Conservation (phyloP, 345 rosid species). For the Microthlaspi erraticum region DNA sequence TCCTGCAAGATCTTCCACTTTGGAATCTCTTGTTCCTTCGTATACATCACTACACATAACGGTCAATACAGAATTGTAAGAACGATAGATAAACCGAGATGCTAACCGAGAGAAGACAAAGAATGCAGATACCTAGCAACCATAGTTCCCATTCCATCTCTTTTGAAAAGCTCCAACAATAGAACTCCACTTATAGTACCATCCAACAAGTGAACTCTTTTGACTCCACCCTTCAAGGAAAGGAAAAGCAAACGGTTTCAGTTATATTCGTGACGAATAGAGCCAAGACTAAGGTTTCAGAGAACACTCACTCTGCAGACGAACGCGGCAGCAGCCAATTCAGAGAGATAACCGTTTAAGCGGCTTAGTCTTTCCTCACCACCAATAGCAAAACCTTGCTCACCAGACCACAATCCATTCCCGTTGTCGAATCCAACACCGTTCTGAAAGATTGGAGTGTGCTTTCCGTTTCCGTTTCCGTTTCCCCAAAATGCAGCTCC, state of each 20-base stretch:
- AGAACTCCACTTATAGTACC: constrained; percentile 88
- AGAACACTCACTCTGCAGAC: constrained; percentile 75
- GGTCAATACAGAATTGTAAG: constrained; percentile 3
- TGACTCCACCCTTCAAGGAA: constrained; percentile 80
- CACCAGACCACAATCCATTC: constrained; percentile 76
- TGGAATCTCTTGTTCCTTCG: constrained; percentile 86
- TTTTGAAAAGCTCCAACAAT: constrained; percentile 84
- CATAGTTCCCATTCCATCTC: constrained; percentile 99
- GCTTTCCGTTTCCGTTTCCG: constrained; percentile 46
- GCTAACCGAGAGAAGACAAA: neutral
- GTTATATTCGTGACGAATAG: neutral
- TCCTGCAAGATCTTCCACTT: constrained; percentile 68
- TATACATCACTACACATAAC: constrained; percentile 67
- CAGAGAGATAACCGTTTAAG: constrained; percentile 77
- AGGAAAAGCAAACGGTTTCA: constrained; percentile 3
- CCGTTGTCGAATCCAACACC: constrained; percentile 93
- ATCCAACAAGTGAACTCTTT: constrained; percentile 94
- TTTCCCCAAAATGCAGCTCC: constrained; percentile 40
- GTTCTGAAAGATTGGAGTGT: constrained; percentile 63
- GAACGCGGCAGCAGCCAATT: constrained; percentile 96
- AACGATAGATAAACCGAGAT: neutral
- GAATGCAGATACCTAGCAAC: constrained; percentile 72
- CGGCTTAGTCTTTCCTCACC: constrained; percentile 84
- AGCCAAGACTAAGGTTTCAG: neutral
- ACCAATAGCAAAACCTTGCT: constrained; percentile 96